Base-by-base conservation (phyloP, 352 stramenopile species). In the Globisporangium perplexum region DNA sequence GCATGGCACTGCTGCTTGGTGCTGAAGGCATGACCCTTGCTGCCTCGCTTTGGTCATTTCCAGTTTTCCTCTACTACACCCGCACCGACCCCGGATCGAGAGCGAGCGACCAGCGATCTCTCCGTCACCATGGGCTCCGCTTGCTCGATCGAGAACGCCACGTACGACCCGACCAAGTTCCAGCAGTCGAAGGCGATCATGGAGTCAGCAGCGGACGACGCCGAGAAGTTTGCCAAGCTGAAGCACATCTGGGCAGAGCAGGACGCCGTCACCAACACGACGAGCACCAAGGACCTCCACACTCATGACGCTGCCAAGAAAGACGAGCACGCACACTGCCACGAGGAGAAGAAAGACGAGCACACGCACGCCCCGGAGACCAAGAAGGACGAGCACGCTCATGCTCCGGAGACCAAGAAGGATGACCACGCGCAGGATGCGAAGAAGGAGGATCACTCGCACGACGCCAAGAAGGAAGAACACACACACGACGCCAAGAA, bases 181-280 rank as follows among this genome's bases (percentile, higher is more conserved):
- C 66, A 77, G 41, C 46, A 89, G 64, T 86, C 77, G 26, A 86
- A 86, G 64, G 63, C 49, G 11, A 62, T 89, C 48, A 86, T 89
- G 75, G 77, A 83, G 30, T 83, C 72, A 4, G n/a, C 18, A 0
- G 63, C 53, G 4, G 69, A 89, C 46, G 77, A 89, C 36, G 65
- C 75, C 1, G 77, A 89, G 24, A 87, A 89, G 56, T 89, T 89
- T 33, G 51, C 71, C 55, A 79, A 87, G 59, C 70, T 89, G 38
- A 86, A 83, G 68, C 63, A 67, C 5, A 79, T 89, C 30, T 89
- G 77, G 77, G 65, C 57, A 10, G 57, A 80, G 10, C 20, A 46
- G 14, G 62, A 63, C 18, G 50, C 52, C 3, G 61, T 39, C 0
- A 50, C 71, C 66, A 65, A 58, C n/a, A n/a, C n/a, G 31, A 70